Conservation (phyloP, 805 yeast genomes). For the Candida schatavii region DNA sequence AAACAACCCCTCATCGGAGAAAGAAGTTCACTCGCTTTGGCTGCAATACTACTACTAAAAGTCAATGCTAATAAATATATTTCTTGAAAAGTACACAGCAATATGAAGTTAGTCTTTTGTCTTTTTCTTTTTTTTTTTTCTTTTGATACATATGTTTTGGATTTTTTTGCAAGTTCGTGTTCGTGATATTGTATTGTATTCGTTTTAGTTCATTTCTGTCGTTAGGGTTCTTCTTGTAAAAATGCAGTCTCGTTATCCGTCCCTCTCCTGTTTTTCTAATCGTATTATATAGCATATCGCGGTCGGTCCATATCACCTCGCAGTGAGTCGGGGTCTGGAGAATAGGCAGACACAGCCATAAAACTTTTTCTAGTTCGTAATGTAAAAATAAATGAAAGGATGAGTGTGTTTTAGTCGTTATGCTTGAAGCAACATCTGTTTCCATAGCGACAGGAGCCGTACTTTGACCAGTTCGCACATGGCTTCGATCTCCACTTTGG, state of each 20-base stretch:
- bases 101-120: too few species aligned
- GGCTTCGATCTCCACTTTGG: conserved; percentile 89
- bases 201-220: not conserved
- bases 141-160: too few species aligned
- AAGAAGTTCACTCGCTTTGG: too few species aligned
- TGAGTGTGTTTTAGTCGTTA: conserved; percentile 33
- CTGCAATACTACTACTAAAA: too few species aligned
- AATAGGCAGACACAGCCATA: not conserved
- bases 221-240: not conserved
- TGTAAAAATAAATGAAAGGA: not conserved
- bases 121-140: not conserved
- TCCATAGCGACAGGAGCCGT: conserved; percentile 84
- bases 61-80: too few species aligned
- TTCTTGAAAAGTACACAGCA: too few species aligned
- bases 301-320: too few species aligned
- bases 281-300: not conserved
- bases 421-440: conserved; percentile 91
- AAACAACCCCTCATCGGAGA: too few species aligned
- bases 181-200: too few species aligned
- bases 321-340: not conserved
- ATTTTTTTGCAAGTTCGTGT: too few species aligned
- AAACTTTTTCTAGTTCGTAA: not conserved
- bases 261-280: not conserved
- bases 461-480: conserved; percentile 82
- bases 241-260: not conserved